A percentile compares a stretch with the other conserved stretches of the same genome.
Conservation (phyloP, 805 yeast genomes). For the Wickerhamomyces alni region DNA sequence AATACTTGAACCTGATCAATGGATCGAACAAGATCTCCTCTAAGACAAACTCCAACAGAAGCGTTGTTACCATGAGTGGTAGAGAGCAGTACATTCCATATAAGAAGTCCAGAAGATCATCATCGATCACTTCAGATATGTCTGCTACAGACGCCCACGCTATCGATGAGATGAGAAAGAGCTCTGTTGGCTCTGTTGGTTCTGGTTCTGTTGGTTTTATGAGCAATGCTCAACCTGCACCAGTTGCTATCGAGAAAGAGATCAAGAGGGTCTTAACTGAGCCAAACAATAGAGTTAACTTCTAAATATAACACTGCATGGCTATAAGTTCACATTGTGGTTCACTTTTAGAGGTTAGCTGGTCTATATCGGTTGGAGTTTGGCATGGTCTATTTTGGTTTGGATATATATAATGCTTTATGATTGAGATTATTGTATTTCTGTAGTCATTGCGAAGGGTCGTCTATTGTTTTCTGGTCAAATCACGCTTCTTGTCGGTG, state of each 20-base stretch:
- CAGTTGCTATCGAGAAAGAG: slow-evolving; percentile 2
- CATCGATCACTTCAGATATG: slow-evolving; percentile 8
- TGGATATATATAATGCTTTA: no score
- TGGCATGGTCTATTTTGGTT: no score
- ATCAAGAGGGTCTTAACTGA: slow-evolving; percentile 10
- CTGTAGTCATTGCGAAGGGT: no score
- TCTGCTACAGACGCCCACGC: slow-evolving; percentile 2
- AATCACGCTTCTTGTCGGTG: no score
- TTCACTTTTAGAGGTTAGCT: no score
- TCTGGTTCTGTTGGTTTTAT: no score
- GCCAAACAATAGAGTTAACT: slow-evolving; percentile 20
- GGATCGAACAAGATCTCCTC: slow-evolving; percentile 16
- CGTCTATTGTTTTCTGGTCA: no score
- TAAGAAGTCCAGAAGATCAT: slow-evolving; percentile 16
- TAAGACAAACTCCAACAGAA: slow-evolving; percentile 14
- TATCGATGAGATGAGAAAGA: slow-evolving; percentile 5
- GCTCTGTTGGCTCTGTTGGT: slow-evolving; percentile 1
- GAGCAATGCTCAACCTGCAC: neutral
- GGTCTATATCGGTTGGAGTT: no score
- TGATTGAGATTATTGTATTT: no score
- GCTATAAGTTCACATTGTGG: no score
- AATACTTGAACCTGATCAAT: slow-evolving; percentile 20
- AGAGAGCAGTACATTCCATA: slow-evolving; percentile 15
- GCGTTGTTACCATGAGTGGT: slow-evolving; percentile 12
- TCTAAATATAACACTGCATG: slow-evolving; percentile 3